These are phyloP conservation scores for Chaetomiaceae sp. DNA, from an alignment of 2,329 filamentous ascomycete genomes.

Conservation along the genomic window DNA sequence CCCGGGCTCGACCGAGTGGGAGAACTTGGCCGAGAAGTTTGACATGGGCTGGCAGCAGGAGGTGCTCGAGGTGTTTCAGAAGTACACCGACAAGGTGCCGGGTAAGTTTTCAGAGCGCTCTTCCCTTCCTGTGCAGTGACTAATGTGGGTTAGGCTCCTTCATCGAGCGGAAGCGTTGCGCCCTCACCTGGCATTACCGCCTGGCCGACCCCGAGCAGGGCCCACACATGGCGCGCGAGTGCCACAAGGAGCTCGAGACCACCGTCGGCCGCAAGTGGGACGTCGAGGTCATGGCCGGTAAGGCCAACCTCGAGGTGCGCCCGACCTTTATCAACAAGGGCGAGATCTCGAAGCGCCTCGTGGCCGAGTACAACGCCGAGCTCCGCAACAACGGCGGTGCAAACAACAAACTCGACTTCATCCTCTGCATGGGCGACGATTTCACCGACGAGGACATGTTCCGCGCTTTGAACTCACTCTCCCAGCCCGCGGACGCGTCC, in stretches of 20 bases:
- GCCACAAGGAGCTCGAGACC: conserved; percentile 73
- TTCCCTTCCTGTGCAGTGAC: neutral
- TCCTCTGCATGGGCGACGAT: conserved; percentile 89
- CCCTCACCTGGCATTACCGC: conserved; percentile 96
- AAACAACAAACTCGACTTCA: conserved; percentile 69
- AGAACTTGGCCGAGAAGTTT: conserved; percentile 78
- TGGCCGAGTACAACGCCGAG: conserved; percentile 63
- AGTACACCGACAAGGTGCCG: conserved; percentile 80
- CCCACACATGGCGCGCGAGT: conserved; percentile 71
- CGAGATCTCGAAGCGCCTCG: conserved; percentile 81
- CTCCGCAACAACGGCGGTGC: conserved; percentile 30
- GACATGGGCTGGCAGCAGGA: conserved; percentile 93
- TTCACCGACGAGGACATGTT: conserved; percentile 98
- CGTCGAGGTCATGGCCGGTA: conserved; percentile 94
- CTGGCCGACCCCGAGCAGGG: conserved; percentile 84
- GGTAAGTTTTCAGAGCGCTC: conserved; percentile 48
- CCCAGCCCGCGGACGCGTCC: conserved; percentile 33
- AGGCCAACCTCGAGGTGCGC: conserved; percentile 95
- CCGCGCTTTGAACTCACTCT: conserved; percentile 65
- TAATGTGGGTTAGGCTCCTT: conserved; percentile 61
- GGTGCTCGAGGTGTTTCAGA: conserved; percentile 78
- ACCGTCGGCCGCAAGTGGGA: conserved; percentile 77
- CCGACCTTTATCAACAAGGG: conserved; percentile 98
- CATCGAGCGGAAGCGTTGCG: conserved; percentile 90
- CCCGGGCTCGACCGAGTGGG: conserved; percentile 73